phyloP scores from a whole-genome alignment of 163 green algal genomes.

The Scenedesmus sp. region DNA sequence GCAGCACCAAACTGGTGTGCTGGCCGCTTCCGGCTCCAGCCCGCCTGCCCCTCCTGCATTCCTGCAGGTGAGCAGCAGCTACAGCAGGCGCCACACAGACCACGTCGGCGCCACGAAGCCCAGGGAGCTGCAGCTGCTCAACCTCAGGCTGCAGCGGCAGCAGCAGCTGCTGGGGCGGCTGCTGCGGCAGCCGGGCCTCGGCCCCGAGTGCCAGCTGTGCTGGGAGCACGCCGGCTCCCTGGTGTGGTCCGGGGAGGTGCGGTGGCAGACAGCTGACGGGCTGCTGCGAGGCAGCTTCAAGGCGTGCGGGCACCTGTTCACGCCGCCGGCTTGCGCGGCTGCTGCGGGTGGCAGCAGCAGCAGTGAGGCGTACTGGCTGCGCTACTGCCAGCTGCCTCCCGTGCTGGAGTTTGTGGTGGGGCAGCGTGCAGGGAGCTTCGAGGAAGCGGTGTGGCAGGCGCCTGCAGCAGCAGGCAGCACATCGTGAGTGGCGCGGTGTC shows the following conservation, averaged over 20 bases:
- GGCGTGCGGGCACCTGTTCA: background rate
- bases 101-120: background rate
- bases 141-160: background rate
- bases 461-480: background rate
- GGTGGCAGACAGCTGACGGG: background rate
- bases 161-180: background rate
- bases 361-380: background rate
- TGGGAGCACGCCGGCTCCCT: background rate
- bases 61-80: background rate
- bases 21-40: background rate
- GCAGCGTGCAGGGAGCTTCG: background rate
- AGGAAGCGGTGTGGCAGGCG: background rate
- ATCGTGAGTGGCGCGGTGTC: background rate
- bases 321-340: background rate
- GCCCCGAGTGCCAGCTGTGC: background rate
- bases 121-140: background rate
- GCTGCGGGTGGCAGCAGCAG: background rate
- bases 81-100: background rate
- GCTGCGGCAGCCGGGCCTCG: background rate
- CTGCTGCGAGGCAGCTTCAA: background rate
- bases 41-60: background rate
- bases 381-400: background rate
- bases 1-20: background rate
- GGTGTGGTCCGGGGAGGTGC: background rate
- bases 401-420: slow-evolving; percentile 2